Base-by-base conservation (phyloP, 1,284 basidiomycete species). In the Cryptococcus sp. region DNA sequence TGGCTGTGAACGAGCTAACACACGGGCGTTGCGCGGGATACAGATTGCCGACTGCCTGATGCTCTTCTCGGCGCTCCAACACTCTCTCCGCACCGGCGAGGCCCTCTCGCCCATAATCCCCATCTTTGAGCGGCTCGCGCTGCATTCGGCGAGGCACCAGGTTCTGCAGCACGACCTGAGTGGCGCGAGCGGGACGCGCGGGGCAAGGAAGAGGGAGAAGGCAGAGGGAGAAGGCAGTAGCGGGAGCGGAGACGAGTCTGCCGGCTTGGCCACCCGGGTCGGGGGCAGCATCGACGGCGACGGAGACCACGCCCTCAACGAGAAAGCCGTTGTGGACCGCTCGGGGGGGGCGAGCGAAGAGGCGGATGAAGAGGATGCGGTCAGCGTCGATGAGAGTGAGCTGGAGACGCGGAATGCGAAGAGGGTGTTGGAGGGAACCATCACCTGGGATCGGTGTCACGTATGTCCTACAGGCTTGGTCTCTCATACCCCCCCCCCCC, bases 81-180 rank as follows among this genome's bases (percentile, higher is more conserved):
- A 72, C 40, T 63, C 71, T 2, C 58, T 78, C 15, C 59, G 66
- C 2, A 53, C 61, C 12, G 74, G 69, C 5, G 48, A 60, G 16
- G 64, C 72, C 0, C 59, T 78, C n/a, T 74, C 75, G 2, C 67
- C 73, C 1, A 70, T 67, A 6, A 66, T 76, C 16, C 69, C 75
- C 9, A 70, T 78, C 37, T 66, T 73, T 39, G 76, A 78, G 53
- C 61, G 73, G 16, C 59, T 78, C 4, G 60, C 65, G 3, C 67
- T 69, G 48, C 66, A 72, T 60, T 62, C 55, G 6, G 15, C 15
- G 4, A 50, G 52, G 4, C 42, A n/a, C 36, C 42, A 33, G 5
- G 57, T n/a, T 13, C 50, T 9, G 15, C 21, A 18, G 7, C 1
- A 5, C 20, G 20, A 11, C 13, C 16, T 23, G 2, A 21, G 28